Percentiles rank a stretch among this genome's conserved stretches.
These are phyloP conservation scores for Aureoboletus auriporus DNA, from an alignment of 768 basidiomycete species.

Conservation along the genomic window DNA sequence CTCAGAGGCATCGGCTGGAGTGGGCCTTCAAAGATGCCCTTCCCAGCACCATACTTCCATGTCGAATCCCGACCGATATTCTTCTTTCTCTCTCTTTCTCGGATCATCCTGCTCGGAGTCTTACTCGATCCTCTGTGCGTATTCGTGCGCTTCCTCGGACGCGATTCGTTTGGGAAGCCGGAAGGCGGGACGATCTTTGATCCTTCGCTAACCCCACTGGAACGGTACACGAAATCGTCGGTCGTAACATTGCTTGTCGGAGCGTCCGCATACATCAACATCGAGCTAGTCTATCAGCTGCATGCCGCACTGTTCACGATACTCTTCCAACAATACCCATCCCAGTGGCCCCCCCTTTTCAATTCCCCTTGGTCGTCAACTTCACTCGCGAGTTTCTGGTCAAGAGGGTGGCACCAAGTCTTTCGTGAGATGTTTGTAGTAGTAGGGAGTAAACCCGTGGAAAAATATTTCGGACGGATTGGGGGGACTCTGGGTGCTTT, in stretches of 20 bases:
- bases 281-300: slow-evolving; percentile 42
- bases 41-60: slow-evolving; percentile 12
- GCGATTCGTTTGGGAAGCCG: slow-evolving; percentile 34
- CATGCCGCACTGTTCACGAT: slow-evolving; percentile 41
- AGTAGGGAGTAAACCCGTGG: slow-evolving; percentile 45
- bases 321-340: slow-evolving; percentile 45
- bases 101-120: background rate
- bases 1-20: slow-evolving; percentile 28
- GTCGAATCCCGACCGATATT: slow-evolving; percentile 21
- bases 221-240: slow-evolving; percentile 40
- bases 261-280: slow-evolving; percentile 38
- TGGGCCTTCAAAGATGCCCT: slow-evolving; percentile 7
- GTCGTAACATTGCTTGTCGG: slow-evolving; percentile 42
- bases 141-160: slow-evolving; percentile 28
- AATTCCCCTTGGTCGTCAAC: slow-evolving; percentile 52
- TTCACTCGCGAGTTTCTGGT: slow-evolving; percentile 61
- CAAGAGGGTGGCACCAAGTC: slow-evolving; percentile 63
- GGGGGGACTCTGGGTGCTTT: slow-evolving; percentile 58
- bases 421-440: slow-evolving; percentile 56
- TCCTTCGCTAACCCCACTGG: slow-evolving; percentile 27
- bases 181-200: slow-evolving; percentile 37
- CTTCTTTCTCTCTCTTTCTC: slow-evolving; percentile 12
- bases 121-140: slow-evolving; percentile 2
- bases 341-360: slow-evolving; percentile 64
- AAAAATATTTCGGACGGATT: slow-evolving; percentile 40